Evolutionary conservation across 768 basidiomycete genomes (phyloP), one percentile per base, ranked within the genome.

Genomic region (Amanita exitialis): DNA sequence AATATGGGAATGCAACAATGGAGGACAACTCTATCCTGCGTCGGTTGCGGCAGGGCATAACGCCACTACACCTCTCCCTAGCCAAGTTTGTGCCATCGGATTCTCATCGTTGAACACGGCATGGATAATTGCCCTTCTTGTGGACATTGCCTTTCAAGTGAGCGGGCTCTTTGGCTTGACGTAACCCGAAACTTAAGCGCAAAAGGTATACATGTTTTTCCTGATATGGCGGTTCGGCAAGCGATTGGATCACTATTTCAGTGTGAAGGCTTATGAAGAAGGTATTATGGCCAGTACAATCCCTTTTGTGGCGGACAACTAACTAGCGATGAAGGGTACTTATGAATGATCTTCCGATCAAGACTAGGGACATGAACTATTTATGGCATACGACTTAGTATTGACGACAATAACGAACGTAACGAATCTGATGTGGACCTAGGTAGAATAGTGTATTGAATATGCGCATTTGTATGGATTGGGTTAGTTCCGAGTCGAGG

Each of bases 171-270:
- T 56, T 51, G 42, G 56, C 53, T 59, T 57, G 58, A 55, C 53
- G 56, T 56, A 13, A 7, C 20, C 27, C 61, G 59, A 60, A 64
- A 61, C 53, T 35, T 51, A 54, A 21, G 28, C 49, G 58, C 20
- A 53, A 56, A 57, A 86, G 85, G 60, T 83, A 46, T 86, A 87
- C 72, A 83, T 86, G 82, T 79, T 75, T 64, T 85, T 87, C 72
- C 67, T 86, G 64, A 72, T 71, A 59, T 89, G 83, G 85, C 73
- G 83, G 51, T 87, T 78, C 76, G 75, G 76, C 59, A 83, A 80
- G 64, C 71, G 81, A 58, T 65, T 86, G 64, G 79, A 82, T 64
- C 77, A 82, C 65, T 86, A 86, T 67, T 63, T 68, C 30, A 67
- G 64, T 57, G 74, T 87, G 78, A 80, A 82, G 59, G 77, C 79